phyloP scores from a whole-genome alignment of 768 basidiomycete species.

The Obba rivulosa region DNA sequence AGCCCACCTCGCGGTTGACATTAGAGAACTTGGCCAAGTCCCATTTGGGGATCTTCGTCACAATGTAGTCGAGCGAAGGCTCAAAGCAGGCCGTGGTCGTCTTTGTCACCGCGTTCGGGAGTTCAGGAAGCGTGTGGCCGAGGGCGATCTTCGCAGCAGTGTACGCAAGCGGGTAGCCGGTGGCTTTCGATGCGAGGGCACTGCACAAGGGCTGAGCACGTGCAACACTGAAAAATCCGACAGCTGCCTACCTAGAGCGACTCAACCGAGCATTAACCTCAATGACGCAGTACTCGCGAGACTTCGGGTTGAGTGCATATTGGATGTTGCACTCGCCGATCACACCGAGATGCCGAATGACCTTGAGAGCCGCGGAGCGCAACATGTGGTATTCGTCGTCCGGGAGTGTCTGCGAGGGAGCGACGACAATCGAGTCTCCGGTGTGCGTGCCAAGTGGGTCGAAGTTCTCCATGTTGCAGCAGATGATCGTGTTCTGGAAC shows the following conservation, averaged over 20 bases:
- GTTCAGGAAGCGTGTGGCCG: constrained; percentile 93
- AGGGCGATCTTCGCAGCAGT: constrained; percentile 99
- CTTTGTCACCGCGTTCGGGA: constrained; percentile 98
- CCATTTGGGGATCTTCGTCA: constrained; percentile 99
- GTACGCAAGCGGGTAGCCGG: constrained; percentile 97
- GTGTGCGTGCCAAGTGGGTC: constrained; percentile 99
- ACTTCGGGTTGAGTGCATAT: constrained; percentile 92
- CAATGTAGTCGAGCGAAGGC: constrained; percentile 97
- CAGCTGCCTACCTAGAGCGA: constrained; percentile 62
- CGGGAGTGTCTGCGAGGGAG: constrained; percentile 94
- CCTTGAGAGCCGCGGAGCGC: constrained; percentile 92
- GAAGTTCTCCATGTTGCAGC: constrained; percentile 99
- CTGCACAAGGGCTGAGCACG: constrained; percentile 31
- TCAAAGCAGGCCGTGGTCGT: constrained; percentile 99
- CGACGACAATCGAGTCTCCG: constrained; percentile 98
- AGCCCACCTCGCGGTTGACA: constrained; percentile 92
- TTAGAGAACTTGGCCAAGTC: constrained; percentile 97
- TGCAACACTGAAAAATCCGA: neutral
- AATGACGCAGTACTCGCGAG: constrained; percentile 95
- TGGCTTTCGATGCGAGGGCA: constrained; percentile 97
- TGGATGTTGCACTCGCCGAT: constrained; percentile 97
- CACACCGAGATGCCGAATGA: constrained; percentile 81
- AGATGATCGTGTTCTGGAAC: constrained; percentile 92
- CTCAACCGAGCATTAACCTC: constrained; percentile 95
- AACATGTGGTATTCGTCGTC: constrained; percentile 99